Evolutionary conservation across 148 eudicot genomes (phyloP).

Genomic region (Rhododendron henanense): DNA sequence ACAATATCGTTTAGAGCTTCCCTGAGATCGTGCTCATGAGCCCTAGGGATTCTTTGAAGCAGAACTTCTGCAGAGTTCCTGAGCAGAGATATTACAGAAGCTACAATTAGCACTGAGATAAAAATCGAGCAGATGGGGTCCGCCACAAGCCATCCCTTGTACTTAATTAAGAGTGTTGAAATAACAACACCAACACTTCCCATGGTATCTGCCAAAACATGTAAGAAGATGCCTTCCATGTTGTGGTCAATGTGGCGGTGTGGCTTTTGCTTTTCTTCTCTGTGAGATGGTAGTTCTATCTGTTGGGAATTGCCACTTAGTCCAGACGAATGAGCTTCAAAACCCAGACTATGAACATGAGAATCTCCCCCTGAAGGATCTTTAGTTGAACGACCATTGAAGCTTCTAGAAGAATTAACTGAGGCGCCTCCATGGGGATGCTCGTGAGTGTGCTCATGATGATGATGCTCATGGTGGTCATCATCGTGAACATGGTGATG

Average conservation of each 20-base stretch:
- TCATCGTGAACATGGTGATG: not conserved
- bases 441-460: slow-evolving; percentile 18
- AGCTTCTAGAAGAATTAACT: not conserved
- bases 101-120: slow-evolving; percentile 73
- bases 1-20: slow-evolving; percentile 54
- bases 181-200: slow-evolving; percentile 98
- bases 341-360: slow-evolving; percentile 12
- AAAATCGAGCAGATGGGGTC: slow-evolving; percentile 97
- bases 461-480: slow-evolving; percentile 10
- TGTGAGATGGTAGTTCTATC: not conserved
- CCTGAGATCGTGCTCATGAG: slow-evolving; percentile 61
- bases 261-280: slow-evolving; percentile 27
- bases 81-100: slow-evolving; percentile 84
- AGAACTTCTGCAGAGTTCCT: slow-evolving; percentile 87
- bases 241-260: slow-evolving; percentile 78
- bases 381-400: not conserved
- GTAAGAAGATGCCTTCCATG: slow-evolving; percentile 99
- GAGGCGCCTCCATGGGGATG: slow-evolving; percentile 16
- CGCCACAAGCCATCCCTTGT: slow-evolving; percentile 93
- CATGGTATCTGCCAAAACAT: slow-evolving; percentile 91
- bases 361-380: slow-evolving; percentile 4
- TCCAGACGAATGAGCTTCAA: slow-evolving; percentile 12
- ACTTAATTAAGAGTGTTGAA: slow-evolving; percentile 81
- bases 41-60: slow-evolving; percentile 86
- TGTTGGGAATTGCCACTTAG: slow-evolving; percentile 1